Conservation (phyloP, 2,329 filamentous ascomycete genomes). For the Paramyrothecium sp. region DNA sequence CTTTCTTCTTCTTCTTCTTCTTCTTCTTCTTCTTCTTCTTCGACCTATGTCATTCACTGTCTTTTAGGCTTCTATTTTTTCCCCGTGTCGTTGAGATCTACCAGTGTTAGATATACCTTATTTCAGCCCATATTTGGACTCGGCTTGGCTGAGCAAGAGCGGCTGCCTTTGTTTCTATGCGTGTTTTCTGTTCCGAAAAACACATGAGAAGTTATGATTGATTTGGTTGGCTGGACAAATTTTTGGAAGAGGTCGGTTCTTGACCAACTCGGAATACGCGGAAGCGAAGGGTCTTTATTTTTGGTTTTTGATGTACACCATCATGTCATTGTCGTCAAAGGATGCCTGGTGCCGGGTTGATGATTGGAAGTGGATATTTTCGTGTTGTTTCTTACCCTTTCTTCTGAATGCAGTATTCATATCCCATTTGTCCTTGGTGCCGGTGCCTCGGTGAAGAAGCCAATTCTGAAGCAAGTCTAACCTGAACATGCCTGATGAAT, state of each 20-base stretch:
- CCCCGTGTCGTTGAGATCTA: too few relatives aligned
- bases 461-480: neutral
- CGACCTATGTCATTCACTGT: too few relatives aligned
- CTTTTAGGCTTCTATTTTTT: too few relatives aligned
- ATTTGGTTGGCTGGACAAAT: neutral
- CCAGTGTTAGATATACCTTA: too few relatives aligned
- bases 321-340: constrained; percentile 15
- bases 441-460: neutral
- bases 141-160: too few relatives aligned
- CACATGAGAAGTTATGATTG: neutral
- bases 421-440: constrained; percentile 3
- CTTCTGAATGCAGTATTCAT: neutral
- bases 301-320: constrained; percentile 14
- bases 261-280: too few relatives aligned
- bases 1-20: too few relatives aligned
- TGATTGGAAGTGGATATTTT: neutral
- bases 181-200: constrained; percentile 2
- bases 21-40: too few relatives aligned
- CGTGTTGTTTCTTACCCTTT: neutral
- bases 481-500: too few relatives aligned
- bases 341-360: constrained; percentile 6
- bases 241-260: constrained; percentile 2
- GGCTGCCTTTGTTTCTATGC: too few relatives aligned
- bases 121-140: too few relatives aligned
- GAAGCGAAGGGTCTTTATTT: constrained; percentile 3